These are phyloP conservation scores for Lunularia cruciata DNA, from an alignment of 225 moss, liverwort and hornwort genomes.

Conservation along the genomic window DNA sequence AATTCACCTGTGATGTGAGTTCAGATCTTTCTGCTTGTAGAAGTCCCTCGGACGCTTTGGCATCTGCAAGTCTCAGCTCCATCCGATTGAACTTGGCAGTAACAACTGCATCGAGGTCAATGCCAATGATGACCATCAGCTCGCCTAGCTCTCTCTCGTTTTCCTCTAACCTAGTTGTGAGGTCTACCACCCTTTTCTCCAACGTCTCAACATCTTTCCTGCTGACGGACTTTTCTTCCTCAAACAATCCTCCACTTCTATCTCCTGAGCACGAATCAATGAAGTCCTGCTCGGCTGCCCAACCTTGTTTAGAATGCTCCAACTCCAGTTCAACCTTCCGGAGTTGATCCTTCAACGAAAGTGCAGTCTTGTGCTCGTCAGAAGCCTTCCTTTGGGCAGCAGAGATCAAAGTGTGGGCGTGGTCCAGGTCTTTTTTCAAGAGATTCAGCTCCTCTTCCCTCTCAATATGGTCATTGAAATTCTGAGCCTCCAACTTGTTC, in stretches of 20 bases:
- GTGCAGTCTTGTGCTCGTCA: slow-evolving; percentile 20
- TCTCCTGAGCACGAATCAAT: slow-evolving; percentile 28
- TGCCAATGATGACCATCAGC: slow-evolving; percentile 42
- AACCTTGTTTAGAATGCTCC: slow-evolving; percentile 38
- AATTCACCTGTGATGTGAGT: slow-evolving; percentile 24
- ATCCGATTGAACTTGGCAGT: slow-evolving; percentile 42
- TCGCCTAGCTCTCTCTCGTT: slow-evolving; percentile 50
- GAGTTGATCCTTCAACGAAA: slow-evolving; percentile 29
- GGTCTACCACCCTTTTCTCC: slow-evolving; percentile 34
- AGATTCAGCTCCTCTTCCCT: slow-evolving; percentile 42
- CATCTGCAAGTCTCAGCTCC: slow-evolving; percentile 43
- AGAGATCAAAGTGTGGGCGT: slow-evolving; percentile 17
- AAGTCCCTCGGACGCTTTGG: slow-evolving; percentile 30
- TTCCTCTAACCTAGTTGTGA: slow-evolving; percentile 38
- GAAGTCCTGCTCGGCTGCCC: slow-evolving; percentile 46
- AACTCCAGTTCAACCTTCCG: slow-evolving; percentile 37
- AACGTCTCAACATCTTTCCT: slow-evolving; percentile 32
- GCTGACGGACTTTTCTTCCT: slow-evolving; percentile 16
- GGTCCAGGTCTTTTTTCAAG: slow-evolving; percentile 40
- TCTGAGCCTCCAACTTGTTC: slow-evolving; percentile 44
- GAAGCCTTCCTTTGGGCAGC: slow-evolving; percentile 24
- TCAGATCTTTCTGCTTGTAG: slow-evolving; percentile 23
- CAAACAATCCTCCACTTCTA: slow-evolving; percentile 10
- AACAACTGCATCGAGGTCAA: slow-evolving; percentile 37
- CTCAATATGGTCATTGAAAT: slow-evolving; percentile 44